These are phyloP conservation scores for Loxodes magnus DNA, from an alignment of 73 alveolate genomes.

Conservation along the genomic window DNA sequence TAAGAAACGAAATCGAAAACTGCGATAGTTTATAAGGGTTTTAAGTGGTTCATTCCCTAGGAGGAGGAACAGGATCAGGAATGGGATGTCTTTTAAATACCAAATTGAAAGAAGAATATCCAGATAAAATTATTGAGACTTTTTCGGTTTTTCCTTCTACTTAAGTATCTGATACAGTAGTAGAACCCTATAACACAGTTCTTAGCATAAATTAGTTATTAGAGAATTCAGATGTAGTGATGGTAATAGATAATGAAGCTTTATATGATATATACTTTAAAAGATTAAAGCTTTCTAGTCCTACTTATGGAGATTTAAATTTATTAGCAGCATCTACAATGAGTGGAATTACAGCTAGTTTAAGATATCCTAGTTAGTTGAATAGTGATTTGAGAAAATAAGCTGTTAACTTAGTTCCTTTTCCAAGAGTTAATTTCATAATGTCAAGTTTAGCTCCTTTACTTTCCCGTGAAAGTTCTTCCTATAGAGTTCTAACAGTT, in stretches of 20 bases:
- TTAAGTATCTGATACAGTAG: constrained; percentile 75
- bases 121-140: constrained; percentile 88
- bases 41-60: constrained; percentile 82
- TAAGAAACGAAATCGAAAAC: constrained; percentile 89
- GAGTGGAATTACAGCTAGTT: constrained; percentile 94
- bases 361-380: constrained; percentile 96
- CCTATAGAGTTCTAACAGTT: constrained; percentile 87
- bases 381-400: constrained; percentile 94
- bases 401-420: constrained; percentile 98
- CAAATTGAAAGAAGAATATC: constrained; percentile 87
- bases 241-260: constrained; percentile 97
- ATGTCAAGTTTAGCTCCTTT: constrained; percentile 98
- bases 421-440: constrained; percentile 99
- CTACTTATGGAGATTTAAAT: constrained; percentile 96
- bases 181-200: constrained; percentile 94
- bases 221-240: constrained; percentile 94
- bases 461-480: constrained; percentile 89
- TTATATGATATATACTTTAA: constrained; percentile 97
- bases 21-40: constrained; percentile 90
- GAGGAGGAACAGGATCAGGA: constrained; percentile 96
- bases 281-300: constrained; percentile 91
- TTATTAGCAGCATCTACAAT: constrained; percentile 92
- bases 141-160: constrained; percentile 93
- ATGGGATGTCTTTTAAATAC: constrained; percentile 92
- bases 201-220: constrained; percentile 90